A percentile compares a stretch with the other conserved stretches of the same genome.
These are phyloP conservation scores for Taiozyma sp. DNA, from an alignment of 1,139 yeast genomes.

Conservation along the genomic window DNA sequence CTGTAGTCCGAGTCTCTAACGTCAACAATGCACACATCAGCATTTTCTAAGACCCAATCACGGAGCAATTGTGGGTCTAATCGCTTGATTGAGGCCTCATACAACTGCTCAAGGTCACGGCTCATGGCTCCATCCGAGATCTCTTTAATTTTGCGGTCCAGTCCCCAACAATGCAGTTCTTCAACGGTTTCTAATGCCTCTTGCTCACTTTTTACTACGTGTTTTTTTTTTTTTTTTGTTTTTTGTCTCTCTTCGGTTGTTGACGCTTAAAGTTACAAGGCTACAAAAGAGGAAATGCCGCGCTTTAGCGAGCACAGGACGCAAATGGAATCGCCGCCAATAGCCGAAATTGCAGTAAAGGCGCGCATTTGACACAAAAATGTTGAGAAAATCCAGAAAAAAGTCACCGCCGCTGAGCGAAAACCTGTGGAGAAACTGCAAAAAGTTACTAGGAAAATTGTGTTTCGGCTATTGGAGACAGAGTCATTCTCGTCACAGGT, in stretches of 20 bases:
- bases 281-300: background rate
- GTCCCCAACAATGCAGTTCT: no score
- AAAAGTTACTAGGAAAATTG: background rate
- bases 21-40: constrained; percentile 12
- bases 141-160: no score
- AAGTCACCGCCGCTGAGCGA: background rate
- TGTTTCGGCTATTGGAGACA: background rate
- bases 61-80: constrained; percentile 1
- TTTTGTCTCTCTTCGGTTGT: background rate
- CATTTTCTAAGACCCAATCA: constrained; percentile 9
- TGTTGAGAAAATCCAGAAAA: background rate
- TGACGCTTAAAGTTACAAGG: background rate
- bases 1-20: constrained; percentile 20
- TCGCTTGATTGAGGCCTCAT: background rate
- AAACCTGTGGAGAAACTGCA: background rate
- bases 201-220: background rate
- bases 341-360: background rate
- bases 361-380: background rate
- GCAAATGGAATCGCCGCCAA: background rate
- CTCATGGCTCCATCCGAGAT: background rate
- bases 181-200: no score
- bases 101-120: background rate
- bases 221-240: no score
- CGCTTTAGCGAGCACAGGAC: background rate
- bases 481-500: background rate